These are phyloP conservation scores for Vicia faba DNA, from an alignment of 306 rosid genomes.

Conservation along the genomic window DNA sequence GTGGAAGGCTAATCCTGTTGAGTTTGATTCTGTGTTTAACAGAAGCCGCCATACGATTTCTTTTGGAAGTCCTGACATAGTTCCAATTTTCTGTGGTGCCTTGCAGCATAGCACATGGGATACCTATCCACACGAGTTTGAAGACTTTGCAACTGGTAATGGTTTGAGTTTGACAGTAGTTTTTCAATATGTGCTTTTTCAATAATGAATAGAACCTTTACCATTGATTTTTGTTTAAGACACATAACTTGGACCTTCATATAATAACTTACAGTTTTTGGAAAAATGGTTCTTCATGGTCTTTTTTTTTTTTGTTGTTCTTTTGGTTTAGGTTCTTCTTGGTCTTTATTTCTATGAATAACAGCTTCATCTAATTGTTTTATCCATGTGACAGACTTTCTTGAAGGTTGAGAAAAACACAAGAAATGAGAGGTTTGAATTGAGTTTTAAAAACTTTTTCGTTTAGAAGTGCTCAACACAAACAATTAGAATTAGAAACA, in stretches of 20 bases:
- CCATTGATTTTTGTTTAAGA: neutral
- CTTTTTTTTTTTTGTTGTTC: too few relatives aligned
- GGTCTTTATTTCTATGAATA: conserved; percentile 1
- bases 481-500: too few relatives aligned
- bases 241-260: neutral
- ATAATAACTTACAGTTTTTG: conserved; percentile 1
- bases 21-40: conserved; percentile 88
- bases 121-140: conserved; percentile 77
- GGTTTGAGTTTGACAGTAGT: conserved; percentile 48
- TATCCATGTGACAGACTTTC: neutral
- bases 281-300: conserved; percentile 12
- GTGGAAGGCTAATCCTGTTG: conserved; percentile 96
- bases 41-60: conserved; percentile 75
- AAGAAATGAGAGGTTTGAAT: too few relatives aligned
- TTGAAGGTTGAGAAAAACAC: too few relatives aligned
- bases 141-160: conserved; percentile 92
- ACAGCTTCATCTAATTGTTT: neutral
- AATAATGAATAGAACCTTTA: conserved; percentile 14
- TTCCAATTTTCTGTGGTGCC: conserved; percentile 83
- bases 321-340: too few relatives aligned
- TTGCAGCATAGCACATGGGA: conserved; percentile 88
- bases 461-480: too few relatives aligned
- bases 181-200: conserved; percentile 26
- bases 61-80: conserved; percentile 88
- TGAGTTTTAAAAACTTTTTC: too few relatives aligned